Percentiles rank a stretch among this genome's conserved stretches.
phyloP scores from a whole-genome alignment of 2,329 filamentous ascomycete genomes.

The Epichloe amarillans region DNA sequence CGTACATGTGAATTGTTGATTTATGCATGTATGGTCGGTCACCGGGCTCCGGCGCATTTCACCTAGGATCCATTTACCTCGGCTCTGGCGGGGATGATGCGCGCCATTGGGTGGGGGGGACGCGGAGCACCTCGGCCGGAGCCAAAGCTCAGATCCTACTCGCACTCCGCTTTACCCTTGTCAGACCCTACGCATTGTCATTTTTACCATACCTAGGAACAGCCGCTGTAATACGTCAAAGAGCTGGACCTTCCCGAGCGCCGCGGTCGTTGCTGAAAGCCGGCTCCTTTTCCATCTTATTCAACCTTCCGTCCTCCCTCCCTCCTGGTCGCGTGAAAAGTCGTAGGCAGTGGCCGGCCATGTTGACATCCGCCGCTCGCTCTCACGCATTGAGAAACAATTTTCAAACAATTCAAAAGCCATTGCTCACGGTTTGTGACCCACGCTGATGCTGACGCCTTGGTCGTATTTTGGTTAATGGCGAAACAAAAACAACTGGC shows the following conservation, averaged over 20 bases:
- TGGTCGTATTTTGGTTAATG: background rate
- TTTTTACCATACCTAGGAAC: background rate
- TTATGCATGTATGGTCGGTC: background rate
- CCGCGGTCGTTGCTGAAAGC: constrained; percentile 3
- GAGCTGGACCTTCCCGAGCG: background rate
- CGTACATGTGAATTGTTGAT: background rate
- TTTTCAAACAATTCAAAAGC: constrained; percentile 18
- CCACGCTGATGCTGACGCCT: background rate
- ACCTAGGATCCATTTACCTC: constrained; percentile 1
- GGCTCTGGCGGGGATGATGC: background rate
- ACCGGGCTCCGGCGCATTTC: background rate
- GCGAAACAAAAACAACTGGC: background rate
- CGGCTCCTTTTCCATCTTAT: background rate
- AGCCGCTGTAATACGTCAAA: background rate
- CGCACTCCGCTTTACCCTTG: background rate
- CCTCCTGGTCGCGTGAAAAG: background rate
- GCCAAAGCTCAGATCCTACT: no score
- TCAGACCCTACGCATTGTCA: background rate
- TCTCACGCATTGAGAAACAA: constrained; percentile 21
- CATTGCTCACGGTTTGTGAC: constrained; percentile 5
- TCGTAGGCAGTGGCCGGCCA: constrained; percentile 13
- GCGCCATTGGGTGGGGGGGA: background rate
- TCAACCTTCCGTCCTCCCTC: background rate
- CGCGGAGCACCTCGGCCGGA: background rate
- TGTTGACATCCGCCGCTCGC: constrained; percentile 22